Evolutionary conservation across 352 stramenopile genomes (phyloP).

Genomic region (Halophytophthora batemanensis): DNA sequence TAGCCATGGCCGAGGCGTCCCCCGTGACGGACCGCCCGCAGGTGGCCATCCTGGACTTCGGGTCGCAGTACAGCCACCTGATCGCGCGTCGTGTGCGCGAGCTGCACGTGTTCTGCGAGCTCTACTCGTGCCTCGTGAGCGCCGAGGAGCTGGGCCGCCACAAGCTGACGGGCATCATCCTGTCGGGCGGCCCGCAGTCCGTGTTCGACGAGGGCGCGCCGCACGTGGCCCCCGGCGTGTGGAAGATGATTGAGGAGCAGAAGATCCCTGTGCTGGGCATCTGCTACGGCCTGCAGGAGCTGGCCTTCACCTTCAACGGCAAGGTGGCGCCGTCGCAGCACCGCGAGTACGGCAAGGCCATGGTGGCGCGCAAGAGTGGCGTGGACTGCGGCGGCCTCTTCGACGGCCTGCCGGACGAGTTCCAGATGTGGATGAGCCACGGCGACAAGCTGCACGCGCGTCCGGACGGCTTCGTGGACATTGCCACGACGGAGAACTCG

Average conservation of each 20-base stretch:
- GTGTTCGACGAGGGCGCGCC: constrained; percentile 97
- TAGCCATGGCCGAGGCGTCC: constrained; percentile 58
- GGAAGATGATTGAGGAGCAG: constrained; percentile 95
- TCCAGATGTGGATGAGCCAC: constrained; percentile 99
- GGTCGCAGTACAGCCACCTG: constrained; percentile 99
- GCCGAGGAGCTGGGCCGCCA: constrained; percentile 91
- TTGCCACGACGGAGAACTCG: constrained; percentile 88
- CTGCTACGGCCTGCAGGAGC: constrained; percentile 95
- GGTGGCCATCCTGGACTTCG: constrained; percentile 99
- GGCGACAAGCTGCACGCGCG: constrained; percentile 96
- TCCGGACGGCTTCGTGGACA: constrained; percentile 91
- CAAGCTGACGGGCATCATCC: constrained; percentile 96
- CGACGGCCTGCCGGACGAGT: constrained; percentile 88
- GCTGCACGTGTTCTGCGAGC: constrained; percentile 98
- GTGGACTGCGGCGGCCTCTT: constrained; percentile 80
- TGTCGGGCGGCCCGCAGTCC: constrained; percentile 95
- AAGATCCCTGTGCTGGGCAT: constrained; percentile 98
- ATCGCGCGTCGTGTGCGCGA: constrained; percentile 98
- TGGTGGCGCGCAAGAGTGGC: constrained; percentile 73
- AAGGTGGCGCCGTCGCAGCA: constrained; percentile 91
- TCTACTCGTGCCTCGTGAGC: constrained; percentile 98
- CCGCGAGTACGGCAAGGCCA: constrained; percentile 98
- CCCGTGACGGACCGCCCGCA: constrained; percentile 91
- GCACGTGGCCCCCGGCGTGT: constrained; percentile 93
- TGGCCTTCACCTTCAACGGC: constrained; percentile 96